Evolutionary conservation across 2,329 filamentous ascomycete genomes (phyloP).

Genomic region (Verticillium nonalfalfae): DNA sequence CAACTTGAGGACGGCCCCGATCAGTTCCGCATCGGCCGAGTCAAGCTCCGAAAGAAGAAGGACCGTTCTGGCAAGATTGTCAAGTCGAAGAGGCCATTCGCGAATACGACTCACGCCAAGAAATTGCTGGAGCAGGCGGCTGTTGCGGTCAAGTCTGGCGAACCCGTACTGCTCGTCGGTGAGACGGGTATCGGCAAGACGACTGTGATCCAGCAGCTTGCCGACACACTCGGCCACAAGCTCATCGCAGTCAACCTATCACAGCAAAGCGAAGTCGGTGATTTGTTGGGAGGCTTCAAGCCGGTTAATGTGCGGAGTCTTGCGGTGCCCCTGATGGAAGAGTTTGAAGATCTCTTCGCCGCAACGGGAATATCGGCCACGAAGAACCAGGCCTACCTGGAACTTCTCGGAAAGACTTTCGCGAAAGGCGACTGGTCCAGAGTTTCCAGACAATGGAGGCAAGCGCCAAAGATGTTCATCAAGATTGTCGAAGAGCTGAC

Average conservation of each 20-base stretch:
- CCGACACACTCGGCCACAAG: constrained; percentile 75
- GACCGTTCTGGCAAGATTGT: constrained; percentile 36
- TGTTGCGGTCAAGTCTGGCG: constrained; percentile 73
- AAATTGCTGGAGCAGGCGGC: constrained; percentile 84
- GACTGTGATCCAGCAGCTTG: constrained; percentile 88
- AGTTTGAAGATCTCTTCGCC: constrained; percentile 85
- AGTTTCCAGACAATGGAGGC: constrained; percentile 78
- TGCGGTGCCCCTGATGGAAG: constrained; percentile 84
- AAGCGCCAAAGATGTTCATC: constrained; percentile 83
- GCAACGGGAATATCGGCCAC: constrained; percentile 78
- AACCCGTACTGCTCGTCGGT: constrained; percentile 90
- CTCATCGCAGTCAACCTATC: constrained; percentile 92
- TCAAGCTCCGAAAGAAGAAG: constrained; percentile 52
- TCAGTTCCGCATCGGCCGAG: constrained; percentile 60
- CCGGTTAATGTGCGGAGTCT: constrained; percentile 86
- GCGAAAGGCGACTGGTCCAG: constrained; percentile 82
- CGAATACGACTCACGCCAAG: constrained; percentile 79
- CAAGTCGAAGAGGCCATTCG: constrained; percentile 65
- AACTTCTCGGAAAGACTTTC: constrained; percentile 72
- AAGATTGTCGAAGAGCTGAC: constrained; percentile 55
- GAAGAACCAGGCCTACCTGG: constrained; percentile 82
- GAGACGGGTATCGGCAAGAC: constrained; percentile 99
- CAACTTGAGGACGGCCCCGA: constrained; percentile 55
- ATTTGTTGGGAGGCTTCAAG: constrained; percentile 93
- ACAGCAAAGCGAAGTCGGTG: constrained; percentile 95